phyloP scores from a whole-genome alignment of 2,329 filamentous ascomycete genomes.

The Herpotrichia juniperi region DNA sequence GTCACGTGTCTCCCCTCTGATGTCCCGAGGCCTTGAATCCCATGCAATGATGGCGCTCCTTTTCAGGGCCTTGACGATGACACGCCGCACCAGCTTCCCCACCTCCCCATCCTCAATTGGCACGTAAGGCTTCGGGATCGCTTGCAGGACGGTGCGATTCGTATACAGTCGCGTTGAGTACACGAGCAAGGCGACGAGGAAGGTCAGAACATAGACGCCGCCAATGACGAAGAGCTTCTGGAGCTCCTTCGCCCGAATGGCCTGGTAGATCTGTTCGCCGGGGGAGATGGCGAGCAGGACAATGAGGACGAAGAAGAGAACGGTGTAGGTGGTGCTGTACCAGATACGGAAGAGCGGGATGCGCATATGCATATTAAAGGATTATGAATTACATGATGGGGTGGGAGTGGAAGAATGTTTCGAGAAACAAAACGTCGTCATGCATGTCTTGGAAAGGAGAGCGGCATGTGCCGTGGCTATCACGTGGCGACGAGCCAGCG shows the following conservation, averaged over 20 bases:
- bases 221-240: constrained; percentile 86
- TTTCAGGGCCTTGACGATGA: constrained; percentile 75
- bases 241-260: constrained; percentile 67
- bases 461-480: neutral
- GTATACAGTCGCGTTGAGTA: constrained; percentile 87
- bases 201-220: constrained; percentile 75
- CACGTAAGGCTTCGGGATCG: constrained; percentile 86
- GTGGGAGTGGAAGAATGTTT: neutral
- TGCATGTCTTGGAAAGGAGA: neutral
- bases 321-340: constrained; percentile 78
- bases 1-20: constrained; percentile 48
- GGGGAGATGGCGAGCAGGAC: constrained; percentile 80
- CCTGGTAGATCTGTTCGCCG: constrained; percentile 78
- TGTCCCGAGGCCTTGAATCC: constrained; percentile 73
- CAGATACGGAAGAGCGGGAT: constrained; percentile 75
- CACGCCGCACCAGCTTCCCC: constrained; percentile 72
- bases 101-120: constrained; percentile 87
- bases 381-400: constrained; percentile 20
- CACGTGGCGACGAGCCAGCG: neutral
- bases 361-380: constrained; percentile 41
- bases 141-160: constrained; percentile 76
- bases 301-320: constrained; percentile 75
- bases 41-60: constrained; percentile 83
- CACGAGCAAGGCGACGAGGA: constrained; percentile 73
- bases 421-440: neutral